phyloP scores from a whole-genome alignment of 345 rosid genomes.

The Citrus sp. region DNA sequence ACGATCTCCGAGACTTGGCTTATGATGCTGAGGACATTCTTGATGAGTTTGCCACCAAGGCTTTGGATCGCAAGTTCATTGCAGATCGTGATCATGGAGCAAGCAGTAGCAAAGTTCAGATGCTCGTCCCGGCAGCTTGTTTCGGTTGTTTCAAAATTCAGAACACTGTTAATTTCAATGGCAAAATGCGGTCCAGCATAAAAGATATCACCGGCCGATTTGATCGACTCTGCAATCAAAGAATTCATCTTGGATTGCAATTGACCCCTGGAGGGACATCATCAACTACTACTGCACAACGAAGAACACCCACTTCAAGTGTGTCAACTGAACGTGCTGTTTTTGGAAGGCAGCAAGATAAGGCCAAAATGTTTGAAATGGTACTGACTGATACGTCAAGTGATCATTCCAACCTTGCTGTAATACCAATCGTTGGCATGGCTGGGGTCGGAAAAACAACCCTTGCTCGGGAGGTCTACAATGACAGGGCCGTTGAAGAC shows the following conservation, averaged over 20 bases:
- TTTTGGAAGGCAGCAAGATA: neutral
- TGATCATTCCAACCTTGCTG: neutral
- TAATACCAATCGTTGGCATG: neutral
- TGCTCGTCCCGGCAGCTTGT: neutral
- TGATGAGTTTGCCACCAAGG: slow-evolving; percentile 1
- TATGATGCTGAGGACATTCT: slow-evolving; percentile 11
- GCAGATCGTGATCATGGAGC: neutral
- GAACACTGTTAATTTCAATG: neutral
- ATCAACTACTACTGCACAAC: neutral
- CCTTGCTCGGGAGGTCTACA: neutral
- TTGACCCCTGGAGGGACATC: neutral
- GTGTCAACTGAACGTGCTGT: neutral
- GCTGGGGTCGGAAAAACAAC: neutral
- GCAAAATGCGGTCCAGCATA: neutral
- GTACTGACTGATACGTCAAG: neutral
- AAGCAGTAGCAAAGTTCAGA: neutral
- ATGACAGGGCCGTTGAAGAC: neutral
- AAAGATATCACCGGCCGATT: neutral
- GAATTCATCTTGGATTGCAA: neutral
- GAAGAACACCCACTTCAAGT: neutral
- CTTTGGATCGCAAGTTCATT: neutral
- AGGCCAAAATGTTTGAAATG: neutral
- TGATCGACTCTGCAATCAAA: neutral
- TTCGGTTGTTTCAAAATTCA: neutral
- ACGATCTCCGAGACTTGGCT: neutral